Base-by-base conservation (phyloP, 192 early-diverging fungal species). In the Spinellus fusiger region DNA sequence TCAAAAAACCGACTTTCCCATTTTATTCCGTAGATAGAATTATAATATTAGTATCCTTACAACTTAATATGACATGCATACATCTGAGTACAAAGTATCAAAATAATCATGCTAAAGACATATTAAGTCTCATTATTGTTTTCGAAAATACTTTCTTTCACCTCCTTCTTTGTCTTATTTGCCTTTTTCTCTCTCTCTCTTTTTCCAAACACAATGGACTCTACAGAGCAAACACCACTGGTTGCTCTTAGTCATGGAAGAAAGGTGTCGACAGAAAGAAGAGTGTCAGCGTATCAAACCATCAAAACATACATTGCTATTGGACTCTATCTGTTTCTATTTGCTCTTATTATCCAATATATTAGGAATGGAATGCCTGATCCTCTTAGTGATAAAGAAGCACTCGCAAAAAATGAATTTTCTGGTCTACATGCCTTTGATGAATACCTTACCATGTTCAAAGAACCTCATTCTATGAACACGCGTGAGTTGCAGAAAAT, bases 361-460 rank as follows among this genome's bases (percentile, higher is more conserved):
- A 26, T 63, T 4, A 23, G 61, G 23, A 34, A 25, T 1, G 38
- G 16, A 15, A 32, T 69, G 10, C 64, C 70, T 27, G 49, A 34
- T n/a, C 52, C 64, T 16, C 35, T 72, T 0, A 38, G 32, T 37
- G 70, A 71, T 31, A 44, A 38, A 7, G 32, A 72, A 27, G 64
- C 70, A 9, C 32, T 12, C 2, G 32, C 40, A 23, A 28, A 20
- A 33, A 56, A 49, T 55, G 56, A 40, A 4, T 73, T 73, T 54
- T n/a, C 70, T 4, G 70, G 70, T 26, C 52, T 61, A n/a, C 70
- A 73, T 15, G 59, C 70, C 1, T 73, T 46, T 15, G 60, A 73
- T 53, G 54, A 26, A 26, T 73, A 73, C 22, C 32, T 73, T 1
- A 33, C 33, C 15, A 25, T 38, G 5, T 67, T 64, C 29, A 54